Conservation (phyloP, 306 rosid species). For the Quercus cerris region DNA sequence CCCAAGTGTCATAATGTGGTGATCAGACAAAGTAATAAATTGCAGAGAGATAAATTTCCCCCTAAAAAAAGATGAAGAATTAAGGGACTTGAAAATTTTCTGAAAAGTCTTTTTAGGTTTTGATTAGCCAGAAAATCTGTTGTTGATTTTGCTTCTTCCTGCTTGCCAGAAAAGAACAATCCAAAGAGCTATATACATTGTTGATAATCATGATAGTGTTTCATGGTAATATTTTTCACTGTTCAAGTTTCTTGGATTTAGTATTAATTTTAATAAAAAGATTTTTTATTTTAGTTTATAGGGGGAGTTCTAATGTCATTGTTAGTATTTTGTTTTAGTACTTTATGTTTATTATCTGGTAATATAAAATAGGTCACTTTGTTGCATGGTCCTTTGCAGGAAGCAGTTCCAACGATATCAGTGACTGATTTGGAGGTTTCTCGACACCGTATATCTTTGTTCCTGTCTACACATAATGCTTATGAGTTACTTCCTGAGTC, state of each 20-base stretch:
- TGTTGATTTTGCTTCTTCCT: not conserved
- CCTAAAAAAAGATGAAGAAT: not conserved
- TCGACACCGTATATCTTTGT: conserved; percentile 60
- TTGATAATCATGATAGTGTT: not conserved
- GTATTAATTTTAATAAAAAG: not conserved
- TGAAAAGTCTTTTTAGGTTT: not conserved
- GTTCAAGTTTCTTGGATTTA: not conserved
- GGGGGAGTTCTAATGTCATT: not conserved
- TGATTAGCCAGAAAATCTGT: not conserved
- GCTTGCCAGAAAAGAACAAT: not conserved
- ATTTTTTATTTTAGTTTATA: too few species aligned
- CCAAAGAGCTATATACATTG: not conserved
- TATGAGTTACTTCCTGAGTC: conserved; percentile 90
- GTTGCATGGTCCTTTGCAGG: conserved; percentile 45
- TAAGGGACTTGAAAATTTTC: not conserved
- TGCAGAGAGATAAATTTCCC: not conserved
- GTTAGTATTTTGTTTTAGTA: not conserved
- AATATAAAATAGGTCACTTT: conserved; percentile 21
- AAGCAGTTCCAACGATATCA: conserved; percentile 47
- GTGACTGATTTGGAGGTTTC: conserved; percentile 60
- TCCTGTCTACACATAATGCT: conserved; percentile 62
- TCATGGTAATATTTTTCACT: not conserved
- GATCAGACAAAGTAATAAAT: too few species aligned
- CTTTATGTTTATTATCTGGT: conserved; percentile 5
- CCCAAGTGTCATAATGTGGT: too few species aligned